phyloP scores from a whole-genome alignment of 2,329 filamentous ascomycete genomes.

The Paramyrothecium sp. region DNA sequence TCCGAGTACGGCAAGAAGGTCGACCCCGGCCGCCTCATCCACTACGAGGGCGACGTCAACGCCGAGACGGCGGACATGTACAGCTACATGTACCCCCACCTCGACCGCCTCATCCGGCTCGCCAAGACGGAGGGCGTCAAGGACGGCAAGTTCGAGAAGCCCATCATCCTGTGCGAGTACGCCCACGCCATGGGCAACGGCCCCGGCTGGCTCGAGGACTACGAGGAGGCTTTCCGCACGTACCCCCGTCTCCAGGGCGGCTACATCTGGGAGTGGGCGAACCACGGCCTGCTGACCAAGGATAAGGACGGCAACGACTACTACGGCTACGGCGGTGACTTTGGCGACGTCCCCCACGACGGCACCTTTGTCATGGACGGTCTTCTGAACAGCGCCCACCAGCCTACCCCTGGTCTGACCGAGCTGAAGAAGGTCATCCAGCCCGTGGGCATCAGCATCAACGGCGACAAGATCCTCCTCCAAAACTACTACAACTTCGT shows the following conservation, averaged over 20 bases:
- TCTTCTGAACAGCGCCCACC: conserved; percentile 50
- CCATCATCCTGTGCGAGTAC: conserved; percentile 58
- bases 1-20: conserved; percentile 56
- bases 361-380: conserved; percentile 64
- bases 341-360: conserved; percentile 60
- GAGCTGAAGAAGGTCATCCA: conserved; percentile 59
- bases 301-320: conserved; percentile 45
- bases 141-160: conserved; percentile 50
- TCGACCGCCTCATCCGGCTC: conserved; percentile 49
- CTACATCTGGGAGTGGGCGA: conserved; percentile 66
- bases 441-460: conserved; percentile 44
- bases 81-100: conserved; percentile 64
- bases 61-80: conserved; percentile 64
- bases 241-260: conserved; percentile 64
- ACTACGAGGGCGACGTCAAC: conserved; percentile 65
- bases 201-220: conserved; percentile 67
- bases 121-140: conserved; percentile 39
- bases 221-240: conserved; percentile 61
- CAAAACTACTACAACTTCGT: conserved; percentile 51
- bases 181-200: conserved; percentile 73
- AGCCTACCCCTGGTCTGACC: conserved; percentile 53
- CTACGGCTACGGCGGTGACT: conserved; percentile 62
- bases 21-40: conserved; percentile 59
- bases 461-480: conserved; percentile 34
- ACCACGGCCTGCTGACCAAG: conserved; percentile 54